These are phyloP conservation scores for Ochetophila trinervis DNA, from an alignment of 306 rosid genomes.

Conservation along the genomic window DNA sequence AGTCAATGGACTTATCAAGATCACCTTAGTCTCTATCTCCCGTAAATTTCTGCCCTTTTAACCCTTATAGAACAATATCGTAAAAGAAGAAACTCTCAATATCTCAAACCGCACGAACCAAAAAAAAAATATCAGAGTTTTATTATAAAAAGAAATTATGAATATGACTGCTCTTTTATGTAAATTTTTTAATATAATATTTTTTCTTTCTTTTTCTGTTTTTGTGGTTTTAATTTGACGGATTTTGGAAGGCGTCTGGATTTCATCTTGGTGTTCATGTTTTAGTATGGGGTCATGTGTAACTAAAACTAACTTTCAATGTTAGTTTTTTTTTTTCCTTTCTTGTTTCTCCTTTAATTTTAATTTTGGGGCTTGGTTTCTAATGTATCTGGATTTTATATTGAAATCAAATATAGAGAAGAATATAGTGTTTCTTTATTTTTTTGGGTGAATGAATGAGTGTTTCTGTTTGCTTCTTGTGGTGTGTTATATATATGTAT, in stretches of 20 bases:
- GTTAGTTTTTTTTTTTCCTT: too few relatives aligned
- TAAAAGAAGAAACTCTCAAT: conserved; percentile 19
- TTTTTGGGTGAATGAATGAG: too few relatives aligned
- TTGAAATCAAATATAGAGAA: conserved; percentile 35
- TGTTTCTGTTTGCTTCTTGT: background rate
- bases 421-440: conserved; percentile 27
- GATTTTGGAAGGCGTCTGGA: conserved; percentile 28
- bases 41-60: conserved; percentile 48
- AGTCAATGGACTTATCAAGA: conserved; percentile 86
- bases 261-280: conserved; percentile 35
- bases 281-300: too few relatives aligned
- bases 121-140: conserved; percentile 16
- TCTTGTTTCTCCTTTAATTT: conserved; percentile 17
- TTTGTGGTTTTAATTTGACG: conserved; percentile 28
- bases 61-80: conserved; percentile 3
- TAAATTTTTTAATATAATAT: conserved; percentile 17
- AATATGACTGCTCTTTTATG: conserved; percentile 23
- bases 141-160: conserved; percentile 8
- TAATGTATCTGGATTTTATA: conserved; percentile 36
- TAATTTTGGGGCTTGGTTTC: conserved; percentile 11
- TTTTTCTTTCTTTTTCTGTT: background rate
- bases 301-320: conserved; percentile 42
- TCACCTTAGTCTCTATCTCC: conserved; percentile 64
- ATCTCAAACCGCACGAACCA: conserved; percentile 16
- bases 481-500: background rate